Evolutionary conservation across 805 yeast genomes (phyloP), one percentile per base, ranked within the genome.

Genomic region (Yamadazyma sp.): DNA sequence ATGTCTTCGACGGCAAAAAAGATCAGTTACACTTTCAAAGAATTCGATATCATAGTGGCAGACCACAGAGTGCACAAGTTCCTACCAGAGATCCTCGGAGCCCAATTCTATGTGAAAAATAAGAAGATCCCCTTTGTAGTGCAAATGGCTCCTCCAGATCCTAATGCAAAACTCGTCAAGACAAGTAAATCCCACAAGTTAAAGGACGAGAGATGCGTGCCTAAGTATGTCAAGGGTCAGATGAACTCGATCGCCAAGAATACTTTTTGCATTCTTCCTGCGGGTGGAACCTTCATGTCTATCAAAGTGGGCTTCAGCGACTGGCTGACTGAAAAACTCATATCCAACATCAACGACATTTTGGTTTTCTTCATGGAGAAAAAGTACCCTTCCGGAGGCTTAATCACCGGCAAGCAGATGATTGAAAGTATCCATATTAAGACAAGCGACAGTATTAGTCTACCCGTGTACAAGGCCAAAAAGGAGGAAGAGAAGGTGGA

Each of bases 61-160:
- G 95, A 87, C 57, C 75, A 80, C 36, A 64, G 93, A 44, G 71
- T 85, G 2, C 80, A 78, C 49, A 77, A 75, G 44, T 59, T 79
- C 15, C 57, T 85, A 19, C 84, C 85, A 0, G 61, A 62, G 2
- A 57, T 82, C 0, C 58, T 86, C 23, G 84, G 85, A 1, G 67
- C 71, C 5, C 72, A 67, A 38, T 84, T 84, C 52, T 83, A 78
- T 59, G 72, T 71, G 38, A 79, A 77, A 41, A 78, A 78, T 44
- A 81, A 77, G 48, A 82, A 78, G 48, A 64, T 81, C 12, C 95
- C 95, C 2, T 74, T 71, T 46, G 75, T 82, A 70, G 55, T 85
- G 3, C 82, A 80, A 51, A 73, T 84, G 80, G 77, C 62, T 11
- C 56, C 41, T 49, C 70, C 72, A 19, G 53, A 49, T 42, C 42